Conservation (phyloP, 129 eudicot species). For the Lactuca sativa region DNA sequence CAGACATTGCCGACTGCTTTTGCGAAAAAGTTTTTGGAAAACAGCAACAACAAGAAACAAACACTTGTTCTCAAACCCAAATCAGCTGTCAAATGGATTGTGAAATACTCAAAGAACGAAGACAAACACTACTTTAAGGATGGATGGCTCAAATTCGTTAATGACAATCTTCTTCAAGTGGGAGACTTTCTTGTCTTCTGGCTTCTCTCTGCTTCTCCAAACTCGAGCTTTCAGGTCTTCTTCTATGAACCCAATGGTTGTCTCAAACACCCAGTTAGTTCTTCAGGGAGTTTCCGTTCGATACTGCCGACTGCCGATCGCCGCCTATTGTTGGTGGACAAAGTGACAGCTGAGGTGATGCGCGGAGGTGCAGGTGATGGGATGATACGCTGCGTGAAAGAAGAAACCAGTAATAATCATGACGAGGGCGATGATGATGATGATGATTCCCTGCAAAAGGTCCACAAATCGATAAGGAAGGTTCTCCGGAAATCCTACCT, state of each 20-base stretch:
- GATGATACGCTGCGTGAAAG: background rate
- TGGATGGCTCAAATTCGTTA: constrained; percentile 33
- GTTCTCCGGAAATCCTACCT: constrained; percentile 9
- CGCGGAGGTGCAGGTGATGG: background rate
- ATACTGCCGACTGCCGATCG: background rate
- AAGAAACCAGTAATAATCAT: background rate
- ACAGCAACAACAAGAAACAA: constrained; percentile 7
- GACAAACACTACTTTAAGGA: constrained; percentile 13
- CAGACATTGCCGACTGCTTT: constrained; percentile 19
- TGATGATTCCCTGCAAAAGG: constrained; percentile 1
- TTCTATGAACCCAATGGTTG: constrained; percentile 22
- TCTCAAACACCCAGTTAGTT: background rate
- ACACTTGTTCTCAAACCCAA: constrained; percentile 1
- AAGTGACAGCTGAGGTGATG: background rate
- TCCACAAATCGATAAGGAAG: background rate
- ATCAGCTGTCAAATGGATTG: constrained; percentile 15
- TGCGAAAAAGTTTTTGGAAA: constrained; percentile 16
- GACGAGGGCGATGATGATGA: background rate
- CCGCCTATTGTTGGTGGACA: background rate
- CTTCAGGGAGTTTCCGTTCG: background rate
- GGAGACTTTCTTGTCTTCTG: constrained; percentile 29
- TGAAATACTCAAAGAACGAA: background rate
- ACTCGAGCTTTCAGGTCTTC: background rate
- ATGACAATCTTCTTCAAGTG: constrained; percentile 3
- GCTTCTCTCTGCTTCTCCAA: constrained; percentile 8